These are phyloP conservation scores for Stevia rebaudiana DNA, from an alignment of 140 eudicot genomes.

Conservation along the genomic window DNA sequence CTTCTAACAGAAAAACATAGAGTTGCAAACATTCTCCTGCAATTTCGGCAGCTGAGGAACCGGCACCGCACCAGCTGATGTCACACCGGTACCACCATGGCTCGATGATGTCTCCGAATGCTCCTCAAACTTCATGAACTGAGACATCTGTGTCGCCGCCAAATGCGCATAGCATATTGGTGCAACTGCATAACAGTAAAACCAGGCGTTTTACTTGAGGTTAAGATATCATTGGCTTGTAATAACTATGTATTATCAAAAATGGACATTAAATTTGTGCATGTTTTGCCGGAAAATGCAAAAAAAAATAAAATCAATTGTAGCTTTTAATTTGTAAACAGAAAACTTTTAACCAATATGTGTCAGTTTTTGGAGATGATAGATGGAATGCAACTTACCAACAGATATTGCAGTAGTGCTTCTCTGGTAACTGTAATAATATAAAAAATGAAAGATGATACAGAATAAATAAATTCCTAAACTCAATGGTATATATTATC, in stretches of 20 bases:
- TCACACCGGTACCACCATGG: slow-evolving; percentile 43
- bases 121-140: slow-evolving; percentile 58
- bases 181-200: slow-evolving; percentile 51
- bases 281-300: too few relatives aligned
- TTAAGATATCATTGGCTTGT: too few relatives aligned
- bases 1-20: slow-evolving; percentile 54
- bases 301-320: too few relatives aligned
- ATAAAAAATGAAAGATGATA: not conserved
- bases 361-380: too few relatives aligned
- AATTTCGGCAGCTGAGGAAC: slow-evolving; percentile 44
- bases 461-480: not conserved
- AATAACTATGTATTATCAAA: too few relatives aligned
- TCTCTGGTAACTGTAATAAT: slow-evolving; percentile 64
- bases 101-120: slow-evolving; percentile 38
- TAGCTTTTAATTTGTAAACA: too few relatives aligned
- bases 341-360: not conserved
- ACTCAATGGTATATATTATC: not conserved
- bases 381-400: slow-evolving; percentile 34
- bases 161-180: slow-evolving; percentile 62
- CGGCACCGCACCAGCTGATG: slow-evolving; percentile 38
- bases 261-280: too few relatives aligned
- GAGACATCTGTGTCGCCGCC: slow-evolving; percentile 64
- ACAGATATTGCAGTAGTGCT: slow-evolving; percentile 81
- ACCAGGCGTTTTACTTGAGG: not conserved
- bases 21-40: slow-evolving; percentile 39